Evolutionary conservation across 768 basidiomycete genomes (phyloP), one percentile per base, ranked within the genome.

Genomic region (Leucosporidium yakuticum): DNA sequence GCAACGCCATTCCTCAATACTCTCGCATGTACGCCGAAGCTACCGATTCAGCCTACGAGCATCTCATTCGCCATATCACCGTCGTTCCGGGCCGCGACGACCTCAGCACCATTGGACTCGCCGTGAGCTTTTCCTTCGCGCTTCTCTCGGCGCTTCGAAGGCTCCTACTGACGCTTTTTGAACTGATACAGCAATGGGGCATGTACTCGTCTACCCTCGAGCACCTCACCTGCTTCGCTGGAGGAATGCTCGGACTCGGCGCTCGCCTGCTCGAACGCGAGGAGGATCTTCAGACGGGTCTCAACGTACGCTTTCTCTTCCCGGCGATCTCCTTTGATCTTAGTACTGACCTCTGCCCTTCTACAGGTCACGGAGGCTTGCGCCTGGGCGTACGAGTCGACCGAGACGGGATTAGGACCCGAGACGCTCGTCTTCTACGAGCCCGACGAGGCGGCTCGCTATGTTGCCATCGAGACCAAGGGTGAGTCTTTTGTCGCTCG

Each of bases 191-290:
- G 47, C 7, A 9, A 31, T 25, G 48, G 25, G 29, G 49, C 27
- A 23, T 44, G 17, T 62, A 11, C 23, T 34, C 50, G 7, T 54
- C 29, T 2, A 23, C 19, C 12, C 23, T 48, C 21, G 69, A 67
- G 57, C 71, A 73, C 50, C 32, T 73, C 15, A 77, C 78, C 0
- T 79, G 79, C 69, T 81, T 80, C 69, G 79, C 78, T 5, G 80
- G 81, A 14, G 81, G 76, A 0, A 82, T 82, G 81, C 73, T 81
- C 17, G 80, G 78, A n/a, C 76, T 82, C 32, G 81, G 81, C 15
- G 70, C 79, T 1, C 74, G 73, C 48, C 68, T 82, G 12, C 72
- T 82, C 29, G 60, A 75, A 47, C 73, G 80, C 2, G 64, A 71
- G n/a, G 61, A 73, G 21, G 81, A 82, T 67, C 68, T 81, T 50